phyloP scores from a whole-genome alignment of 2,329 filamentous ascomycete genomes.

The Sporothrix inflata region DNA sequence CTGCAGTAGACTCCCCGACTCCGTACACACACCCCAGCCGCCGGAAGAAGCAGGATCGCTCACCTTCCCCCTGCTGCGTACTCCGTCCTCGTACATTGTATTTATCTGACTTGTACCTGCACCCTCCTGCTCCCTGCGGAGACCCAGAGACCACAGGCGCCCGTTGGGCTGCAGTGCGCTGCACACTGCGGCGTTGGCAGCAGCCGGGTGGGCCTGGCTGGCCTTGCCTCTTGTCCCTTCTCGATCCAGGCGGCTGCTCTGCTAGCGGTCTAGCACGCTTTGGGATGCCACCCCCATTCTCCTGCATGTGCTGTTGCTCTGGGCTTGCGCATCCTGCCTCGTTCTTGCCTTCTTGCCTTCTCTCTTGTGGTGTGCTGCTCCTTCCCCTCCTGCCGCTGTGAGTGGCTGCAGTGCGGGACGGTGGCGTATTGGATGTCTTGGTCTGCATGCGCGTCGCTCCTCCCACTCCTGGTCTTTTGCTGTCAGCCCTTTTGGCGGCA shows the following conservation, averaged over 20 bases:
- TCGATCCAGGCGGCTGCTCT: constrained; percentile 2
- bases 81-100: neutral
- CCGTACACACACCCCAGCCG: neutral
- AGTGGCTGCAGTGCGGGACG: constrained; percentile 8
- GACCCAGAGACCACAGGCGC: neutral
- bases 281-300: constrained; percentile 1
- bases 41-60: neutral
- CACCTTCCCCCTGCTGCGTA: neutral
- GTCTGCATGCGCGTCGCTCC: constrained; percentile 7
- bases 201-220: constrained; percentile 6
- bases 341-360: neutral
- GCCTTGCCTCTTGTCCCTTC: neutral
- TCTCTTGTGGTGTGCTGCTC: neutral
- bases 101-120: neutral
- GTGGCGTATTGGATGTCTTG: constrained; percentile 14
- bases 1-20: neutral
- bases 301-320: neutral
- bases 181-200: constrained; percentile 15
- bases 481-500: neutral
- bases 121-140: neutral
- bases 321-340: neutral
- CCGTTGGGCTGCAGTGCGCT: constrained; percentile 6
- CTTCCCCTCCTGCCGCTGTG: constrained; percentile 20
- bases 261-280: constrained; percentile 10
- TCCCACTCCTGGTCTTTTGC: neutral